These are phyloP conservation scores for Teratosphaeriaceae sp. DNA, from an alignment of 2,329 filamentous ascomycete genomes.

Conservation along the genomic window DNA sequence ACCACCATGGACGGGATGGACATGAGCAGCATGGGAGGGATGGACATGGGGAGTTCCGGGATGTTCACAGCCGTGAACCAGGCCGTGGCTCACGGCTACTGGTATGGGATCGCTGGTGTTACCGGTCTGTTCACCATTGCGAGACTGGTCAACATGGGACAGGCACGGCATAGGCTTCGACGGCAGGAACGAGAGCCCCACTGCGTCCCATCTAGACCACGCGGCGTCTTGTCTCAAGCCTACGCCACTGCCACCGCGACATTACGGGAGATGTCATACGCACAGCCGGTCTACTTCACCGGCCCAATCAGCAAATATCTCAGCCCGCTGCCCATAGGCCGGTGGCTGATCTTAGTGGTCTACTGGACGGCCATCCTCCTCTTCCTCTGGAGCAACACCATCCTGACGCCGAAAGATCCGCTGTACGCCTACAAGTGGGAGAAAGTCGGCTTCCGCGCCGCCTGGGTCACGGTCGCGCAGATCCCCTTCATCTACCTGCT, in stretches of 20 bases:
- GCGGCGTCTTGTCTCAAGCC: slow-evolving; percentile 15
- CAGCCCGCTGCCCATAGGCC: slow-evolving; percentile 25
- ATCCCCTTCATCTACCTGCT: slow-evolving; percentile 57
- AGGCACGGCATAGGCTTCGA: slow-evolving; percentile 12
- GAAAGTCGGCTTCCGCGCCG: slow-evolving; percentile 60
- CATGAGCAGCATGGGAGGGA: slow-evolving; percentile 16
- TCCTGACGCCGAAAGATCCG: slow-evolving; percentile 18
- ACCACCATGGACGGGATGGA: slow-evolving; percentile 16
- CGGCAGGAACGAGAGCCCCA: slow-evolving; percentile 7
- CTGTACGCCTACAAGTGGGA: slow-evolving; percentile 38
- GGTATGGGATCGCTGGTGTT: slow-evolving; percentile 23
- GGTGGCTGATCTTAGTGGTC: slow-evolving; percentile 21
- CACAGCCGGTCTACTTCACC: slow-evolving; percentile 26
- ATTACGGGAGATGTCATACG: slow-evolving; percentile 21
- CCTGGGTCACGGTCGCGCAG: slow-evolving; percentile 59
- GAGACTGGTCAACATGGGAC: slow-evolving; percentile 11
- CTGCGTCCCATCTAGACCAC: slow-evolving; percentile 19
- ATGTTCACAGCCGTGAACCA: slow-evolving; percentile 21
- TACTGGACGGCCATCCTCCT: slow-evolving; percentile 26
- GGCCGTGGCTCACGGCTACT: slow-evolving; percentile 21
- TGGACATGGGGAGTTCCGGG: slow-evolving; percentile 23
- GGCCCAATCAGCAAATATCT: slow-evolving; percentile 25
- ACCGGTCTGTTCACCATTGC: slow-evolving; percentile 18
- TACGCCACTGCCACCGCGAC: slow-evolving; percentile 23
- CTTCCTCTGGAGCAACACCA: slow-evolving; percentile 25